Evolutionary conservation across 1,284 basidiomycete genomes (phyloP).

Genomic region (Cryptococcus hybrid): DNA sequence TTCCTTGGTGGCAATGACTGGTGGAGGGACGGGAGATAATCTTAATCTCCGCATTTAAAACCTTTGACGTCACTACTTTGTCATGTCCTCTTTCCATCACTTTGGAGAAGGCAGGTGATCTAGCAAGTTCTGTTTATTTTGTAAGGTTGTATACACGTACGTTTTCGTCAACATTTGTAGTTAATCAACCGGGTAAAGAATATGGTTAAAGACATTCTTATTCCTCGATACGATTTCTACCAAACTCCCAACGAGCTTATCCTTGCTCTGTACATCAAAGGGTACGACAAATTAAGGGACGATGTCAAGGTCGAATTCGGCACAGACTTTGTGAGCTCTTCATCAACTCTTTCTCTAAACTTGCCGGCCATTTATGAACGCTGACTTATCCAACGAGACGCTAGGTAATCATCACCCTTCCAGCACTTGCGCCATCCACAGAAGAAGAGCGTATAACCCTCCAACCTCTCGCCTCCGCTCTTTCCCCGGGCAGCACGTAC

Average conservation of each 20-base stretch:
- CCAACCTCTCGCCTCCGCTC: conserved; percentile 73
- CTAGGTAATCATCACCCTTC: conserved; percentile 47
- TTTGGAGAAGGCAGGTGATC: too few relatives aligned
- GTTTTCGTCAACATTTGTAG: too few relatives aligned
- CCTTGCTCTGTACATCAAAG: conserved; percentile 74
- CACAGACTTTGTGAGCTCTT: conserved; percentile 58
- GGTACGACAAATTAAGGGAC: conserved; percentile 58
- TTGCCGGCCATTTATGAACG: too few relatives aligned
- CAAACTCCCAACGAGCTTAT: conserved; percentile 73
- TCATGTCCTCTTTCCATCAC: too few relatives aligned
- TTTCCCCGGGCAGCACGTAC: conserved; percentile 63
- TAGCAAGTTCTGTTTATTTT: too few relatives aligned
- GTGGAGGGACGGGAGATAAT: too few relatives aligned
- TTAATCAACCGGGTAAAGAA: too few relatives aligned
- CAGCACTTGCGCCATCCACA: conserved; percentile 53
- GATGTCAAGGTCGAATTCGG: conserved; percentile 64
- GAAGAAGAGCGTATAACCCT: conserved; percentile 46
- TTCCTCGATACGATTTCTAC: conserved; percentile 73
- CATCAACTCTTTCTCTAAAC: neutral
- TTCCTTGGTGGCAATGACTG: too few relatives aligned
- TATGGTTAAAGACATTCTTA: neutral
- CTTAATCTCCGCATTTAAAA: too few relatives aligned
- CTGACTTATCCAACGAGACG: too few relatives aligned
- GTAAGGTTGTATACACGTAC: too few relatives aligned
- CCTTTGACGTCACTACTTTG: too few relatives aligned